Evolutionary conservation across 1,284 basidiomycete species (phyloP), one percentile per base, ranked within the genome.

Genomic region (Thelephora terrestris): DNA sequence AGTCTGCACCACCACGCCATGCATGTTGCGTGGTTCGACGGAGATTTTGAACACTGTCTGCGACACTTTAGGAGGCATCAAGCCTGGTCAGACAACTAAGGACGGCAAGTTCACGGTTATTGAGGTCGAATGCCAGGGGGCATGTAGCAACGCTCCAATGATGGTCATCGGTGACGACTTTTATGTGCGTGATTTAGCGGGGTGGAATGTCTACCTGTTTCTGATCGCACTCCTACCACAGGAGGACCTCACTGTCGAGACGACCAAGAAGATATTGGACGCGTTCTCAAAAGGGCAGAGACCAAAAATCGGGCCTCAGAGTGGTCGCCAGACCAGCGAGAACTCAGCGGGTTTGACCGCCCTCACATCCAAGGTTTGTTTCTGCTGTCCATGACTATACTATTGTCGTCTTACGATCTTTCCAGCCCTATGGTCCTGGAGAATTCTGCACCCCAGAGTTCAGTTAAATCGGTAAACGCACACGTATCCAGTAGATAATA

Each of bases 121-220:
- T 53, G 95, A 99, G 68, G 95, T 99, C 38, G 95, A 99, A 70
- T 99, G 95, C 68, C 84, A 98, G 58, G 95, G 94, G 51, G 96
- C 95, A 45, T 99, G 95, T 70, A 89, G 88, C 58, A 99, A 98
- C 68, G 96, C 96, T n/a, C 95, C 95, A 10, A 99, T 99, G 95
- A 75, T 99, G 66, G 93, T 88, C 57, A 79, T 99, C 63, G 88
- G 88, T 47, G 96, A 99, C 62, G 92, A 97, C 65, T 99, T 90
- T 74, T 99, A 94, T 66, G 90, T 91, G 60, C 54, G 84, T 72
- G 7, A 38, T 42, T 23, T 43, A 37, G 27, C 7, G 37, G n/a
- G 20, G 17, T 27, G 43, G 9, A 21, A 18, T 6, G 17, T 23
- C 5, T 42, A 10, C 9, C n/a, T 23, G 18, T 14, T 18, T 16